Base-by-base conservation (phyloP, 2,329 filamentous ascomycete species). In the Phialocephala sp. region DNA sequence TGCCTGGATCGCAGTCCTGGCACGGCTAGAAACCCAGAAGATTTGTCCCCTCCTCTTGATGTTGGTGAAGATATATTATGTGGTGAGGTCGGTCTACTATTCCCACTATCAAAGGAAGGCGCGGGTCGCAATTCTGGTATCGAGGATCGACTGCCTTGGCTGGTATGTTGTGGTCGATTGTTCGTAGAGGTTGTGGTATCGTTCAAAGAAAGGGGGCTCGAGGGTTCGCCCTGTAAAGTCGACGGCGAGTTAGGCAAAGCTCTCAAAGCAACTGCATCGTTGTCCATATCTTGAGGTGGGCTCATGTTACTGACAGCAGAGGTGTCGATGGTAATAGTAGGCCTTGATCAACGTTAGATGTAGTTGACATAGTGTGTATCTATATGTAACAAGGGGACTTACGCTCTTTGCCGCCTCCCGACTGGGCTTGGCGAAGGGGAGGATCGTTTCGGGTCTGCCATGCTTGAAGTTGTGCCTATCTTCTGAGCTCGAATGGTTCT, bases 61-160 rank as follows among this genome's bases (percentile, higher is more conserved):
- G 83, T 82, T 2, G 88, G 87, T 12, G 88, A 89, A 0, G 87
- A 90, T 47, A 90, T 78, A 77, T 91, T 90, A 75, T 90, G 88
- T 6, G 88, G 87, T 47, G 88, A 90, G 2, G 84, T 88, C 12
- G 88, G 88, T 71, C 87, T 80, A 72, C 85, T 88, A 55, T 87
- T 86, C 68, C 81, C 80, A 69, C 81, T 85, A 45, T 90, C 87
- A 63, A 88, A 88, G 15, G 86, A 88, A 59, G 78, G 80, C 60
- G 83, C 80, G 20, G 81, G 80, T 63, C 83, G 82, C 55, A 84
- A 75, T 70, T 89, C 86, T 1, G 83, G 70, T 63, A 74, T 71
- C 20, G 74, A 76, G 63, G 70, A 71, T 37, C 65, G 66, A 60
- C 74, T 76, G 8, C 67, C 64, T 43, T 73, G 74, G 56, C 64